phyloP scores from a whole-genome alignment of 768 basidiomycete species.

The Suillus spraguei region DNA sequence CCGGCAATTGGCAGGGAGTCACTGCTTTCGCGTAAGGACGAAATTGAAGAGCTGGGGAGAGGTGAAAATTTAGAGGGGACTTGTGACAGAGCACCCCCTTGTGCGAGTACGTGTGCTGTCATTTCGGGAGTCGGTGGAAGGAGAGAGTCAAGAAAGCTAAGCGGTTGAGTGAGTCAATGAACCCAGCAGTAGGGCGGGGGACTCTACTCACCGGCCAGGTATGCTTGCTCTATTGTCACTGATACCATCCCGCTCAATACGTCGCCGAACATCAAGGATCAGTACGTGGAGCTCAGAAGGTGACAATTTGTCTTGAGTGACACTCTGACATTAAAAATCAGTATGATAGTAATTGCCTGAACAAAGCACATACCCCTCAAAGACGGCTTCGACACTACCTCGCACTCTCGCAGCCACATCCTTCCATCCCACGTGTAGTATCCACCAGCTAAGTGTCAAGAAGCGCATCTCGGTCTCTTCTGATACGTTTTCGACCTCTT shows the following conservation, averaged over 20 bases:
- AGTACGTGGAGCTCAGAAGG: constrained; percentile 68
- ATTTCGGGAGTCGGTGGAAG: constrained; percentile 75
- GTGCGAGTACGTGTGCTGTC: constrained; percentile 66
- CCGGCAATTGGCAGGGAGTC: constrained; percentile 16
- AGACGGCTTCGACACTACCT: constrained; percentile 77
- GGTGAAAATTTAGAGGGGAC: background rate
- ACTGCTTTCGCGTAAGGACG: background rate
- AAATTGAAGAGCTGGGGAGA: background rate
- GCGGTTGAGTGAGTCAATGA: background rate
- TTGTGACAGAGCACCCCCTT: constrained; percentile 51
- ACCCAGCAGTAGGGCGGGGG: background rate
- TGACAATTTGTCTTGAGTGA: constrained; percentile 80
- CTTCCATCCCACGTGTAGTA: constrained; percentile 91
- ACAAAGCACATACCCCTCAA: constrained; percentile 67
- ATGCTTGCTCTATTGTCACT: constrained; percentile 4
- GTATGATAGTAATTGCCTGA: constrained; percentile 1
- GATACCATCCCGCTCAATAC: constrained; percentile 73
- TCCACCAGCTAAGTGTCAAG: constrained; percentile 91
- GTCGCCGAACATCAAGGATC: constrained; percentile 70
- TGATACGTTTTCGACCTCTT: constrained; percentile 38
- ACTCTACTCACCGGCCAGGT: constrained; percentile 2
- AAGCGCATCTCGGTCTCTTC: constrained; percentile 80
- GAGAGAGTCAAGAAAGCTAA: constrained; percentile 67
- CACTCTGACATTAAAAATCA: constrained; percentile 52
- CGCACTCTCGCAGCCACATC: constrained; percentile 75